Evolutionary conservation across 306 rosid species (phyloP), one percentile per base, ranked within the genome.

Genomic region (Pueraria montana): DNA sequence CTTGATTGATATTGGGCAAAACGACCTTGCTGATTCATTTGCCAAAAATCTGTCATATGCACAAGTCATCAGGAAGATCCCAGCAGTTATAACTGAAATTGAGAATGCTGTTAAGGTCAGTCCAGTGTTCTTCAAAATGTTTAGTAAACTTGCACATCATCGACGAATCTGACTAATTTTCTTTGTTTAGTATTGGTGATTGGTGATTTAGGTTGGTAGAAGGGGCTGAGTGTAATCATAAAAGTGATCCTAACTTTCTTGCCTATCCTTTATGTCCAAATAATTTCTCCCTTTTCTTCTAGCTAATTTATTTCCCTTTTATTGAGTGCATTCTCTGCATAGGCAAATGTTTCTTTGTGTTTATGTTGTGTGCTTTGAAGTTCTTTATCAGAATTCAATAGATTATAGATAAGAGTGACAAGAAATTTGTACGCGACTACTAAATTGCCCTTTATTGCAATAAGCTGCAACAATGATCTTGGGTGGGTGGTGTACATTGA

Each of bases 1-100:
- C 90, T 80, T 93, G 88, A 93, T 95, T 68, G 99, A 95, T 72
- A 93, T 95, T 20, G 99, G 99, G 9, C 99, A 95, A 87, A 95
- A 95, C 62, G 99, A 95, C 86, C 56, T 95, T 42, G 96, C 96
- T 11, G 91, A 92, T 83, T 87, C 97, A 46, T 95, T 95, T 74
- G 30, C 86, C 52, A 92, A 91, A 70, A 87, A 91, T 70, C 80
- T 88, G 12, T 84, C 99, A 5, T 90, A 82, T 9, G 86, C 52
- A 0, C 88, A 89, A 86, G 94, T 95, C 34, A 32, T 82, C 40
- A 87, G 84, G 85, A 92, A 68, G 81, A 87, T 95, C 61, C 98
- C 99, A 38, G 20, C 87, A 3, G 14, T 95, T 77, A 73, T 87
- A 74, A 68, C 84, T 18, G 92, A 92, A 87, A 91, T 95, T 86